Percentiles rank a stretch among this genome's conserved stretches.
Evolutionary conservation across 495 filamentous ascomycete species (phyloP).

Genomic region (Aspergillus taichungensis): DNA sequence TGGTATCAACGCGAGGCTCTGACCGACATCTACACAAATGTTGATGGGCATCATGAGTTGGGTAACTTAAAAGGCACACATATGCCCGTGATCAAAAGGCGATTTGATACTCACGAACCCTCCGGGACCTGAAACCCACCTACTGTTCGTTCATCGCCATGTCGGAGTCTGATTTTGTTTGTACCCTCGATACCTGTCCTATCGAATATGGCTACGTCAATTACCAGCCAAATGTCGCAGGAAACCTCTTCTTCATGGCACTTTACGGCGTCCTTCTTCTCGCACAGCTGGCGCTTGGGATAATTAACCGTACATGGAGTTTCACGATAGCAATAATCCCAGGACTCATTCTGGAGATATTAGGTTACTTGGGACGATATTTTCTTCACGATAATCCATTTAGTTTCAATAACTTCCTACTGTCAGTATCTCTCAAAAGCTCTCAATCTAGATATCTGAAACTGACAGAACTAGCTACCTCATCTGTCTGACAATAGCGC

Average conservation of each 20-base stretch:
- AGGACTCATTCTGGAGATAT: conserved; percentile 28
- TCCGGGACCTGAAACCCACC: too few species aligned
- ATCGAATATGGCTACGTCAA: conserved; percentile 21
- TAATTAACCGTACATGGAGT: conserved; percentile 22
- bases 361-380: conserved; percentile 33
- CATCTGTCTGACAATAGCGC: conserved; percentile 45
- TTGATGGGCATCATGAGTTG: too few species aligned
- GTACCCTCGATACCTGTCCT: conserved; percentile 28
- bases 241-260: conserved; percentile 25
- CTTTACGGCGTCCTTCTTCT: conserved; percentile 24
- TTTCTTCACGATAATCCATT: conserved; percentile 32
- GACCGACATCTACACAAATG: too few species aligned
- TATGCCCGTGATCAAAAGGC: too few species aligned
- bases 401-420: conserved; percentile 26
- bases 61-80: too few species aligned
- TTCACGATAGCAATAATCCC: conserved; percentile 15
- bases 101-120: too few species aligned
- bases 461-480: conserved; percentile 26
- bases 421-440: conserved; percentile 16
- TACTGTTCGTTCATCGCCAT: too few species aligned
- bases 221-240: conserved; percentile 27
- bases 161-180: neutral
- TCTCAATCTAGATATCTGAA: neutral
- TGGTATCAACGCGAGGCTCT: too few species aligned
- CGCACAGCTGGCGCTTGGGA: conserved; percentile 20